These are phyloP conservation scores for Erythrophleum ivorense DNA, from an alignment of 331 rosid genomes.

Conservation along the genomic window DNA sequence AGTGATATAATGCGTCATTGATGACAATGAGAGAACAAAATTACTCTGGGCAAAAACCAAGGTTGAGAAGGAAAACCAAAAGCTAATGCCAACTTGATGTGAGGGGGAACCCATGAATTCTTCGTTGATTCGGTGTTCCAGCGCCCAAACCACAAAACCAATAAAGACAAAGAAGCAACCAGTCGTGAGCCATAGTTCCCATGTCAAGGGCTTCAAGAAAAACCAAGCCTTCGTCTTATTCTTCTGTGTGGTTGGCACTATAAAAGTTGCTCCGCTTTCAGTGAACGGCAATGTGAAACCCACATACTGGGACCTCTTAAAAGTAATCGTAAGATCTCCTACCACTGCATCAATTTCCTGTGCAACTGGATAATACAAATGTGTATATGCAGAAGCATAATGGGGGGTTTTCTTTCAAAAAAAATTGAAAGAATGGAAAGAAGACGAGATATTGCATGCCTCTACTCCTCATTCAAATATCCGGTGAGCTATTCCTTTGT, in stretches of 20 bases:
- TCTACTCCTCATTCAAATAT: too few species aligned
- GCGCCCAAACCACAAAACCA: slow-evolving; percentile 46
- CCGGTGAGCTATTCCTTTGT: too few species aligned
- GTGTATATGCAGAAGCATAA: not conserved
- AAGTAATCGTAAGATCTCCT: slow-evolving; percentile 53
- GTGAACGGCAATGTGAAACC: slow-evolving; percentile 58
- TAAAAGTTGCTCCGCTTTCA: slow-evolving; percentile 49
- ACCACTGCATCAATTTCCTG: slow-evolving; percentile 45
- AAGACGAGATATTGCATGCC: too few species aligned
- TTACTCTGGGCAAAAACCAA: slow-evolving; percentile 41
- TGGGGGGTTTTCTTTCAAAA: not conserved
- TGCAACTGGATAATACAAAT: not conserved
- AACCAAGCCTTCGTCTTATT: slow-evolving; percentile 51
- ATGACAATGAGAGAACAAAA: not conserved
- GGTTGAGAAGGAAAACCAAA: slow-evolving; percentile 49
- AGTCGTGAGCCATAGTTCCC: slow-evolving; percentile 44
- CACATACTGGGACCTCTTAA: slow-evolving; percentile 43
- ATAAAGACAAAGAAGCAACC: slow-evolving; percentile 42
- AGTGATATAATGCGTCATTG: too few species aligned
- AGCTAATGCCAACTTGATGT: slow-evolving; percentile 39
- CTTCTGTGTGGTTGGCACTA: slow-evolving; percentile 46
- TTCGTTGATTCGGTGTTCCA: slow-evolving; percentile 39
- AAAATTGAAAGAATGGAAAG: too few species aligned
- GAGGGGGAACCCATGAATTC: slow-evolving; percentile 37
- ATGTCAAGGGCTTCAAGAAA: slow-evolving; percentile 57